Base-by-base conservation (phyloP, 169 alveolate species). In the Cryptosporidium baileyi region DNA sequence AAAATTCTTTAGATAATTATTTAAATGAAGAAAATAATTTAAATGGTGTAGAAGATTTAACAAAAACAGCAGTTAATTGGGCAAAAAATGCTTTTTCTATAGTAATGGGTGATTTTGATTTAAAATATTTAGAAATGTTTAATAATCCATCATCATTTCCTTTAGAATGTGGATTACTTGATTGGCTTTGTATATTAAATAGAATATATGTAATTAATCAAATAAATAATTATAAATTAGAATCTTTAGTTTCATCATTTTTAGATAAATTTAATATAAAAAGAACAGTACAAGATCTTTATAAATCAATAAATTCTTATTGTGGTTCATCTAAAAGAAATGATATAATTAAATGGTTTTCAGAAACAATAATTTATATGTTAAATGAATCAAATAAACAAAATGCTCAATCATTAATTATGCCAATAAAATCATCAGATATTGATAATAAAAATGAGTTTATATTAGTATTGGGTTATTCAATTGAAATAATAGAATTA, bases 31-130 rank as follows among this genome's bases (percentile, higher is more conserved):
- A 74, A 11, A 74, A 8, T 26, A 36, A 13, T 24, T 6, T 52
- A 36, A 13, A 36, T 7, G 54, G 54, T 0, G 34, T 57, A 22
- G 61, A 54, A 38, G 85, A 74, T 54, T 11, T 74, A 28, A 51
- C 85, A 13, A 51, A 74, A 28, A 40, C 74, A 7, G 85, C 85
- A 3, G 59, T 54, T 13, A 54, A n/a, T 28, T 51, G 63, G 85
- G 85, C 85, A 26, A 74, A 74, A 38, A 51, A 40, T 24, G 85
- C 85, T 17, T 74, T 74, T 45, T 51, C 85, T 0, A 17, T 54
- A 19, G 41, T 54, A 24, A 38, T 74, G 60, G 67, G 67, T 9
- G 59, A 24, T 40, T 26, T 49, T 3, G 67, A 54, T 22, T 32
- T 45, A 32, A 41, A 54, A 44, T 51, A 74, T 44, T 61, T 74